phyloP scores from a whole-genome alignment of 768 basidiomycete species.

The Rhodotorula kratochvilovae region DNA sequence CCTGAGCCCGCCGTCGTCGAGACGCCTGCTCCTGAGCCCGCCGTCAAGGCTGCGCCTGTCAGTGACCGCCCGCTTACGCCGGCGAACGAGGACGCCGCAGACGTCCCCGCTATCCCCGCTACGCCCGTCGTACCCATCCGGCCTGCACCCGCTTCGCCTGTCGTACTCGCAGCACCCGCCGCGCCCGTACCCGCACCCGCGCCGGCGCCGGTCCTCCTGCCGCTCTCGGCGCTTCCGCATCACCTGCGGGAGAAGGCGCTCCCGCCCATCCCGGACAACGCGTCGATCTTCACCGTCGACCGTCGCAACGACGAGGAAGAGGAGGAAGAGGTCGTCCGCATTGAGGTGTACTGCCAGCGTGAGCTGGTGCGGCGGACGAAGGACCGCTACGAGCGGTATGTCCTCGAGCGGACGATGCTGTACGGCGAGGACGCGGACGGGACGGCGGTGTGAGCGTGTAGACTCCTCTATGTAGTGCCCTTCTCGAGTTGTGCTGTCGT shows the following conservation, averaged over 20 bases:
- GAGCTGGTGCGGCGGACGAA: slow-evolving; percentile 9
- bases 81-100: no score
- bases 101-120: no score
- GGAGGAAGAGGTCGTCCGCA: no score
- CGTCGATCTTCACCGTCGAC: neutral
- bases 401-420: slow-evolving; percentile 4
- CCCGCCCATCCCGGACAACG: neutral
- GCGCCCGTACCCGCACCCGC: no score
- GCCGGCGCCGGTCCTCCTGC: neutral
- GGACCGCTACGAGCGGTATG: slow-evolving; percentile 4
- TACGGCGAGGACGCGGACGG: slow-evolving; percentile 3
- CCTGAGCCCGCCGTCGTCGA: no score
- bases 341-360: slow-evolving; percentile 8
- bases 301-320: neutral
- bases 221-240: neutral
- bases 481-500: neutral
- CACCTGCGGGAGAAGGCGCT: neutral
- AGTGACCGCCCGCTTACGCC: no score
- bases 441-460: neutral
- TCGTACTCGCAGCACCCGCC: no score
- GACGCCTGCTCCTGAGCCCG: no score
- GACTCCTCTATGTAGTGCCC: neutral
- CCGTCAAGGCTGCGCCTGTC: no score
- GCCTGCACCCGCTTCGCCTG: no score
- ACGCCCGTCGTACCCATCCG: no score